These are phyloP conservation scores for Stereocaulon alpinum DNA, from an alignment of 495 filamentous ascomycete genomes.

Conservation along the genomic window DNA sequence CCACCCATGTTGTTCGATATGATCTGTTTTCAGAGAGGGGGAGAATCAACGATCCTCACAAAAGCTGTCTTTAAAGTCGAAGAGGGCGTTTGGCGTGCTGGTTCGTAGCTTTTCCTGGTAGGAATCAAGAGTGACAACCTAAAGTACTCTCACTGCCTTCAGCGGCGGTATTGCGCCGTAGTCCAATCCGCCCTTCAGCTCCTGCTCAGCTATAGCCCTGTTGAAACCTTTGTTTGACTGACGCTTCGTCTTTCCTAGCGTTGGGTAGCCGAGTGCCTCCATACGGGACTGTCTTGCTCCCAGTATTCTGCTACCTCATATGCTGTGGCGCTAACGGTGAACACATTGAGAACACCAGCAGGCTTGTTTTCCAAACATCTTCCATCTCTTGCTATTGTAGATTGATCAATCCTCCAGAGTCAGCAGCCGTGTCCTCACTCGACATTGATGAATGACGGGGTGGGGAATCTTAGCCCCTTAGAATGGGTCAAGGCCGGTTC, in stretches of 20 bases:
- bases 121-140: not conserved
- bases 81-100: not conserved
- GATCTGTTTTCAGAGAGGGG: constrained; percentile 46
- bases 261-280: not conserved
- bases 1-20: constrained; percentile 56
- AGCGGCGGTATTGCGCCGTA: not conserved
- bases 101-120: not conserved
- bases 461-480: not conserved
- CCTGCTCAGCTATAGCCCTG: not conserved
- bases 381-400: not conserved
- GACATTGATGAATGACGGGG: not conserved
- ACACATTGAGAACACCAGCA: not conserved
- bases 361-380: constrained; percentile 1
- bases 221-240: not conserved
- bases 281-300: no score
- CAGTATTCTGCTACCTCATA: no score
- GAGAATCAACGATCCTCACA: not conserved
- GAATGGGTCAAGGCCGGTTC: constrained; percentile 3
- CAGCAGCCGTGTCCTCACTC: constrained; percentile 5
- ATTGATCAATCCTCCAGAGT: not conserved
- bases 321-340: not conserved
- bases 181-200: not conserved
- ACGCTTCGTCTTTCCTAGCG: not conserved
- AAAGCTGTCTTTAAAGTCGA: not conserved
- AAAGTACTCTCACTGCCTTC: not conserved